Base-by-base conservation (phyloP, 1,284 basidiomycete genomes). In the Afroboletus lepidellus region DNA sequence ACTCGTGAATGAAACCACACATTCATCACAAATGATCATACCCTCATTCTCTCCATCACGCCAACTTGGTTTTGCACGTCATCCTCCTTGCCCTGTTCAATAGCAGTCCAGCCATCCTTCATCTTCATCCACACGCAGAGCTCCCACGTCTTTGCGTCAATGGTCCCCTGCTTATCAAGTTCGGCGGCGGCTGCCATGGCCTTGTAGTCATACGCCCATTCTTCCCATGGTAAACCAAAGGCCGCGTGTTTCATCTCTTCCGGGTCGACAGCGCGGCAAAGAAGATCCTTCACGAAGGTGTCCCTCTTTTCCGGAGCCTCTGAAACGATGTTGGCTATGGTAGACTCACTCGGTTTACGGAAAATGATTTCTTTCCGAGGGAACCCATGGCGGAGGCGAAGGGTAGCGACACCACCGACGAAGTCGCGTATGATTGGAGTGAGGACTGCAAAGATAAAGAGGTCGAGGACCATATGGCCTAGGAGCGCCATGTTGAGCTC, bases 41-140 rank as follows among this genome's bases (percentile, higher is more conserved):
- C 65, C 60, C 51, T 65, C 52, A 67, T 60, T 44, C 53, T 63
- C 23, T 68, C 57, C 69, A 67, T 69, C 66, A 67, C 56, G 15
- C 58, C 67, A 24, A 55, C 30, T 42, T 65, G 60, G 21, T 37
- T 42, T 42, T 57, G 57, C 7, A 51, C 33, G n/a, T 69, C 53
- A 12, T 34, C 48, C 27, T 62, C 66, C 46, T 55, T 56, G 24
- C 58, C 60, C 30, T 71, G 64, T 41, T 67, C 67, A 20, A 67
- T 39, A 8, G 65, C 62, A 16, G 55, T 53, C 65, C 65, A 67
- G 5, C 58, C 52, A 1, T 61, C 62, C 16, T 60, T 38, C 57
- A 59, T 60, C 51, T 57, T 69, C 62, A 71, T 70, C 69, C 69
- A 67, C 18, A 69, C 64, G 38, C 62, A 67, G 16, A 64, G 47